These are phyloP conservation scores for Canna indica DNA, from an alignment of 176 grass and related monocot species.

Conservation along the genomic window DNA sequence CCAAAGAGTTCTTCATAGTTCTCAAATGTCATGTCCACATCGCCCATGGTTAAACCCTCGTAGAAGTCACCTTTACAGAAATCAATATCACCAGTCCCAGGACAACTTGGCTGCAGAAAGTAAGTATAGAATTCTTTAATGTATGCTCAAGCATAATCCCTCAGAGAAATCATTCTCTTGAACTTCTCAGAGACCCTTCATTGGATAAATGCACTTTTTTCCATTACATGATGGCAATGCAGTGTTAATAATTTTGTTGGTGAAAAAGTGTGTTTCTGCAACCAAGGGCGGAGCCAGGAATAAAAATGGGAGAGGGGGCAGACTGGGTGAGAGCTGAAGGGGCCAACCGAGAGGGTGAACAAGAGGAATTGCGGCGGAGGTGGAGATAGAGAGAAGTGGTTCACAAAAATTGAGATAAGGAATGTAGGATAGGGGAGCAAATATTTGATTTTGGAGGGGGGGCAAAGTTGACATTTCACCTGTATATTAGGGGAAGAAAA, in stretches of 20 bases:
- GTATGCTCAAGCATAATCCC: background rate
- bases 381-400: no score
- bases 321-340: no score
- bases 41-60: slow-evolving; percentile 70
- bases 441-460: no score
- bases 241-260: background rate
- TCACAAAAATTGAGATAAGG: no score
- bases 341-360: no score
- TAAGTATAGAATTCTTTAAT: background rate
- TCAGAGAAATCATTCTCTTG: background rate
- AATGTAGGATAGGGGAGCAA: no score
- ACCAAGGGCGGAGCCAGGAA: no score
- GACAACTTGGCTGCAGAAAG: slow-evolving; percentile 38
- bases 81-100: slow-evolving; percentile 35
- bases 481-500: no score
- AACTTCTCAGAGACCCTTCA: background rate
- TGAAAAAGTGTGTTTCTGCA: background rate
- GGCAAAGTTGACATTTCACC: no score
- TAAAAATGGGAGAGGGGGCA: no score
- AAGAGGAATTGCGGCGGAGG: no score
- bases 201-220: background rate
- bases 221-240: background rate
- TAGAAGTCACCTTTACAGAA: slow-evolving; percentile 67
- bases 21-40: slow-evolving; percentile 68
- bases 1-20: slow-evolving; percentile 98